phyloP scores from a whole-genome alignment of 306 rosid species.

The Cucurbita maxima region DNA sequence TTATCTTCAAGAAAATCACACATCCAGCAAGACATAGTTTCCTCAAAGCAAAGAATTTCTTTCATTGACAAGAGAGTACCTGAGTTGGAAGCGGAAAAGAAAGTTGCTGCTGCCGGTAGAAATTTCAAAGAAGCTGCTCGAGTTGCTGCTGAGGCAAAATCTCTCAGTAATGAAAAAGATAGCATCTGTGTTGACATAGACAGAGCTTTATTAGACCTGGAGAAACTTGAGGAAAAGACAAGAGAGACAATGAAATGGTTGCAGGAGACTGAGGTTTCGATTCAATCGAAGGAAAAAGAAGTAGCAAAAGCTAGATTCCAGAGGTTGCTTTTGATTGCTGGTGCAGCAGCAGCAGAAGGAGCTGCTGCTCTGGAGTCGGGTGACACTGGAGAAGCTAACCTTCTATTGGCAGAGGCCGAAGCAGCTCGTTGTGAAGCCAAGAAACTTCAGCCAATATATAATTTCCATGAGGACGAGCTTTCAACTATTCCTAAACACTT shows the following conservation, averaged over 20 bases:
- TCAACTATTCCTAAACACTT: conserved; percentile 31
- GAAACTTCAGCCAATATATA: conserved; percentile 37
- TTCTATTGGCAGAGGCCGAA: conserved; percentile 68
- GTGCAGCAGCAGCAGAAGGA: conserved; percentile 54
- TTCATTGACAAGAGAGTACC: conserved; percentile 71
- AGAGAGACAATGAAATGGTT: conserved; percentile 32
- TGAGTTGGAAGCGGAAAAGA: conserved; percentile 76
- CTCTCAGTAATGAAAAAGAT: conserved; percentile 43
- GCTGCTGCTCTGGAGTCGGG: conserved; percentile 57
- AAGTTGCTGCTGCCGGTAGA: conserved; percentile 64
- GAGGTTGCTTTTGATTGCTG: conserved; percentile 50
- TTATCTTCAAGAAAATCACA: conserved; percentile 61
- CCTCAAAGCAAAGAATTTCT: conserved; percentile 54
- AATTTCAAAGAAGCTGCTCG: conserved; percentile 85
- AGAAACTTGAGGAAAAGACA: conserved; percentile 56
- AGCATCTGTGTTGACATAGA: conserved; percentile 35
- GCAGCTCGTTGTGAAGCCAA: conserved; percentile 57
- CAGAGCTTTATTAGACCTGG: conserved; percentile 29
- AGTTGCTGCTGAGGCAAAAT: conserved; percentile 61
- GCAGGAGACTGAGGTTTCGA: conserved; percentile 48
- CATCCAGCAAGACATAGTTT: conserved; percentile 52
- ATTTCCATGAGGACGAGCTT: conserved; percentile 37
- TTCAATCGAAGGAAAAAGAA: conserved; percentile 54
- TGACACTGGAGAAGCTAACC: conserved; percentile 57
- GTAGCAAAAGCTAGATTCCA: conserved; percentile 57